These are phyloP conservation scores for Trichophaea hybrida DNA, from an alignment of 2,329 filamentous ascomycete species.

Conservation along the genomic window DNA sequence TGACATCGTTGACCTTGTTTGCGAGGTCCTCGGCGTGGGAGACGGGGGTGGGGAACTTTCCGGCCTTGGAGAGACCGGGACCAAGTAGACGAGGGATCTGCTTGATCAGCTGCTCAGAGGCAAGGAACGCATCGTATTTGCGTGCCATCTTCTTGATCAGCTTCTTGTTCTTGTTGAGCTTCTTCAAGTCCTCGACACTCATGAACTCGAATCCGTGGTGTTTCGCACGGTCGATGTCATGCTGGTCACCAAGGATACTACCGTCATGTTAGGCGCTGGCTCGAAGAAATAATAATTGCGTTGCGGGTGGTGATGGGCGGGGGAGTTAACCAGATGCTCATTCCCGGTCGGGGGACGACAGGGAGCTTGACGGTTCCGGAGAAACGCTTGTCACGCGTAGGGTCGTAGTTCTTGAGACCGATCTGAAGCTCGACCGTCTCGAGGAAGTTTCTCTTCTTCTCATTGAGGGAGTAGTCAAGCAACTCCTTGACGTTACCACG, in stretches of 20 bases:
- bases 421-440: constrained; percentile 87
- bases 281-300: neutral
- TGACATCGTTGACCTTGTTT: constrained; percentile 97
- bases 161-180: constrained; percentile 99
- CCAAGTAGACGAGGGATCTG: constrained; percentile 99
- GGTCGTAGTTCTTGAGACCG: constrained; percentile 97
- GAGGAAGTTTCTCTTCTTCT: constrained; percentile 97
- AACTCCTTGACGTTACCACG: constrained; percentile 86
- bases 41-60: constrained; percentile 98
- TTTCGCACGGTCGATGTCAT: constrained; percentile 99
- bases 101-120: constrained; percentile 96
- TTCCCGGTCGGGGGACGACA: constrained; percentile 76
- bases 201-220: constrained; percentile 97
- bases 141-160: constrained; percentile 99
- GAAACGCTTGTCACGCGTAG: constrained; percentile 99
- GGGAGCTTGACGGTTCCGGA: constrained; percentile 95
- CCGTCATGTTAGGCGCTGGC: constrained; percentile 27
- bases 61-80: constrained; percentile 95
- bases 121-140: constrained; percentile 99
- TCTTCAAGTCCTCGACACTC: constrained; percentile 98
- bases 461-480: constrained; percentile 85
- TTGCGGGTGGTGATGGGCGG: neutral
- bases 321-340: constrained; percentile 61
- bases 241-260: constrained; percentile 77
- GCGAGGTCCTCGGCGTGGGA: constrained; percentile 89